Conservation (phyloP, 2,329 filamentous ascomycete species). For the Chalaropsis thielavioides region DNA sequence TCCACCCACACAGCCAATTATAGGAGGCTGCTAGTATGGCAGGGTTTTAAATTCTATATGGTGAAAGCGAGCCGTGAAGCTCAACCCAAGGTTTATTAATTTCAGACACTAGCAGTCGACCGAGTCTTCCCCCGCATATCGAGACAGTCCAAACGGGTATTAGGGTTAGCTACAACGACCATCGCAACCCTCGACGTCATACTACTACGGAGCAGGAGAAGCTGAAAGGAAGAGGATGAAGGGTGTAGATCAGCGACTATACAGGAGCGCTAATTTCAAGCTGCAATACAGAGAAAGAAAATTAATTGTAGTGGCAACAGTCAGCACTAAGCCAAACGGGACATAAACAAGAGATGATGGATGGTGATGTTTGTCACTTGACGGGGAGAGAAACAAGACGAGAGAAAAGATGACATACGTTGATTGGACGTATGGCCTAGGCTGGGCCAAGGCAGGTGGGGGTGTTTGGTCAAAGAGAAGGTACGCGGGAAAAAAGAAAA, state of each 20-base stretch:
- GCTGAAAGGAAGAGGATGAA: background rate
- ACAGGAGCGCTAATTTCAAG: background rate
- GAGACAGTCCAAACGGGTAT: no score
- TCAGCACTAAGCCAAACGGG: background rate
- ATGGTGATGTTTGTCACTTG: background rate
- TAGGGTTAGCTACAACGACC: no score
- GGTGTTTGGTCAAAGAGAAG: background rate
- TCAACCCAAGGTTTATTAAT: background rate
- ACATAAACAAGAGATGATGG: background rate
- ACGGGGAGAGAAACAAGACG: background rate
- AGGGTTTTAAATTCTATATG: background rate
- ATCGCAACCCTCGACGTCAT: no score
- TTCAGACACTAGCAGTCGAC: no score
- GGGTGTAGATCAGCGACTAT: background rate
- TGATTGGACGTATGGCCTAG: background rate
- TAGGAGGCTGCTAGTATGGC: slow-evolving; percentile 2
- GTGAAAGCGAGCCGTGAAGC: background rate
- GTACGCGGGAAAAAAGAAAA: no score
- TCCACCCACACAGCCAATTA: slow-evolving; percentile 2
- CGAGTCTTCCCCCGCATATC: no score
- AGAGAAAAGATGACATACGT: background rate
- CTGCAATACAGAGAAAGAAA: background rate
- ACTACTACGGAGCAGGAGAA: background rate
- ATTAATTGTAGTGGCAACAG: background rate
- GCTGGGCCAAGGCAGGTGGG: background rate